These are phyloP conservation scores for Streptanthus diversifolius DNA, from an alignment of 345 rosid genomes.

Conservation along the genomic window DNA sequence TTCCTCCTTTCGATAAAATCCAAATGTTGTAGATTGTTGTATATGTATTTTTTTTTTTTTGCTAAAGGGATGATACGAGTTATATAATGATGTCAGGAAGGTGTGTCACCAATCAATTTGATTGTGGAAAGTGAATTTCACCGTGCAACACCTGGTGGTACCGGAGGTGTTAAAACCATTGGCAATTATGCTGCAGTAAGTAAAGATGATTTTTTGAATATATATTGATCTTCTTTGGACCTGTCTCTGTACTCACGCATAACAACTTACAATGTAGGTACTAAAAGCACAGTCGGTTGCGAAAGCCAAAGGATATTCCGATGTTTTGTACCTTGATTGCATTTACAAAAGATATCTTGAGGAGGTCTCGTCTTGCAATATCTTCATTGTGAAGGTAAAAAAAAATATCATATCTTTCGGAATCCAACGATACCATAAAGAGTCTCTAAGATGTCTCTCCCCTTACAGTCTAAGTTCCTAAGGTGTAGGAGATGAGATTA, in stretches of 20 bases:
- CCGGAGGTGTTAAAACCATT: conserved; percentile 91
- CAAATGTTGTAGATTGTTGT: neutral
- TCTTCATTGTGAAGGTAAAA: conserved; percentile 36
- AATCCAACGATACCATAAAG: neutral
- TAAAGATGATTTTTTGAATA: neutral
- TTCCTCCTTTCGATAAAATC: neutral
- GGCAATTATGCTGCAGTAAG: conserved; percentile 94
- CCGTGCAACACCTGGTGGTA: conserved; percentile 98
- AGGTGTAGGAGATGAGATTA: neutral
- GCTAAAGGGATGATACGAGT: neutral
- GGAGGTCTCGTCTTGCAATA: conserved; percentile 40
- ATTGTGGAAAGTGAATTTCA: conserved; percentile 34
- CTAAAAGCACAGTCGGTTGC: conserved; percentile 37
- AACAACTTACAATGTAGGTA: conserved; percentile 4
- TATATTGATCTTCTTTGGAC: neutral
- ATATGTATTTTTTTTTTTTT: neutral
- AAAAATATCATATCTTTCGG: neutral
- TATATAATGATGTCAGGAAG: conserved; percentile 55
- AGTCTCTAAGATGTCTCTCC: neutral
- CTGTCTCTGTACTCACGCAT: neutral
- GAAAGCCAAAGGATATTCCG: conserved; percentile 36
- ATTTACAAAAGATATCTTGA: conserved; percentile 32
- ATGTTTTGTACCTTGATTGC: conserved; percentile 39
- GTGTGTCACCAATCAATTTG: conserved; percentile 52
- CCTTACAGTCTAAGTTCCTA: neutral